Evolutionary conservation across 2,329 filamentous ascomycete species (phyloP), one percentile per base, ranked within the genome.

Genomic region (Ceratocystis ficicola): DNA sequence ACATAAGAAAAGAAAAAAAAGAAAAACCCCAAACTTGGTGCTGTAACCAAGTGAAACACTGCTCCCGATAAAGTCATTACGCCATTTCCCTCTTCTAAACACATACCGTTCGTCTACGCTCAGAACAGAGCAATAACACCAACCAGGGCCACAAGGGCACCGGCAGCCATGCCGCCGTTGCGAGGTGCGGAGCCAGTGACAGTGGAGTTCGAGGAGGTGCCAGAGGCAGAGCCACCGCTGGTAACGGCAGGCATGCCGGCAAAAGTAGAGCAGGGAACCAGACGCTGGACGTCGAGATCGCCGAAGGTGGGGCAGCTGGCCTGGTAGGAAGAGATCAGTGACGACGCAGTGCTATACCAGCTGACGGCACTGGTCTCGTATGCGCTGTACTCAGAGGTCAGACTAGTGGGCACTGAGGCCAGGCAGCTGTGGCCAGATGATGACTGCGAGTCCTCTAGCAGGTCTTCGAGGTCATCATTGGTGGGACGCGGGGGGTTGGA

Each of bases 341-440:
- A 69, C 66, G 69, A 61, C 72, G 74, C 70, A 44, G 68, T 55
- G 22, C 65, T 65, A 70, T 72, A 72, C 75, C 75, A 77, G 1
- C 69, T 70, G 8, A 68, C 22, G 44, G 74, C 65, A 68, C 72
- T 65, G 62, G 69, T 70, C 69, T 69, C 72, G 72, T 75, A 77
- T 68, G 69, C 71, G 28, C 69, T 67, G 70, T 73, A 75, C 52
- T 73, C 69, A 36, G 66, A 69, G 69, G 68, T 71, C 44, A 76
- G 71, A 69, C 70, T 71, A 25, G 68, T 48, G n/a, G 75, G 73
- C 36, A 69, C 66, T 65, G 66, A 71, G 71, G 73, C 72, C 68
- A 66, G 22, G 74, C 75, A 76, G 71, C 75, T 71, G 63, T 72
- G 69, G 5, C 71, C 69, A 69, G 73, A 64, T 7, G 68, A 65